phyloP scores from a whole-genome alignment of 352 stramenopile species.

The Phytophthora citricola region DNA sequence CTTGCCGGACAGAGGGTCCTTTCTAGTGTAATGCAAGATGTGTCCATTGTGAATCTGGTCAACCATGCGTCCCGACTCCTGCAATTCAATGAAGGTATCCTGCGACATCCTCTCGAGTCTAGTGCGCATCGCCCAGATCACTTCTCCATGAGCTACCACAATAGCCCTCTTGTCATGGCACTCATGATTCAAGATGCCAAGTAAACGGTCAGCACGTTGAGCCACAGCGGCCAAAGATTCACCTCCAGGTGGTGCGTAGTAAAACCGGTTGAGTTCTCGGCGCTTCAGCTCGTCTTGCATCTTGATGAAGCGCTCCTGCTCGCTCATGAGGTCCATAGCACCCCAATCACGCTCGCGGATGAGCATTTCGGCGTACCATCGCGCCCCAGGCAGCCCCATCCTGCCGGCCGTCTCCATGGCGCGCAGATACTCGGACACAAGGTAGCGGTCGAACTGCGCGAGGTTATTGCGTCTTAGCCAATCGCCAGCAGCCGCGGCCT shows the following conservation, averaged over 20 bases:
- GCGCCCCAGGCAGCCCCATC: slow-evolving; percentile 71
- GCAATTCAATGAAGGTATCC: slow-evolving; percentile 87
- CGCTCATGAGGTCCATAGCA: slow-evolving; percentile 91
- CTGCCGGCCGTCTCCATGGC: slow-evolving; percentile 87
- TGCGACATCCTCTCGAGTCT: slow-evolving; percentile 89
- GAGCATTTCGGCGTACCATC: slow-evolving; percentile 91
- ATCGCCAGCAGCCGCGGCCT: slow-evolving; percentile 77
- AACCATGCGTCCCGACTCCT: slow-evolving; percentile 85
- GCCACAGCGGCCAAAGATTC: slow-evolving; percentile 86
- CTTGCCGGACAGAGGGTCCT: slow-evolving; percentile 70
- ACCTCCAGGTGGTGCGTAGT: slow-evolving; percentile 84
- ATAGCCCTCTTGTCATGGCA: slow-evolving; percentile 81
- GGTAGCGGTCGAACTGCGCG: slow-evolving; percentile 82
- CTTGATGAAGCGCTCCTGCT: slow-evolving; percentile 87
- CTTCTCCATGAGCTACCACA: slow-evolving; percentile 88
- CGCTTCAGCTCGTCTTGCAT: slow-evolving; percentile 89
- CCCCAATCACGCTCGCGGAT: slow-evolving; percentile 91
- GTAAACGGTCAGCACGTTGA: slow-evolving; percentile 80
- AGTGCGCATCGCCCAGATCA: slow-evolving; percentile 91
- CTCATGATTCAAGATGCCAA: slow-evolving; percentile 84
- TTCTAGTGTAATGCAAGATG: slow-evolving; percentile 89
- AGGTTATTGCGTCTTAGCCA: slow-evolving; percentile 86
- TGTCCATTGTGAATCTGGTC: slow-evolving; percentile 92
- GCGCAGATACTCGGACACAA: slow-evolving; percentile 89
- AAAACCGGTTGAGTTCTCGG: slow-evolving; percentile 86